Evolutionary conservation across 2,329 filamentous ascomycete species (phyloP), one percentile per base, ranked within the genome.

Genomic region (Alternaria arborescens): DNA sequence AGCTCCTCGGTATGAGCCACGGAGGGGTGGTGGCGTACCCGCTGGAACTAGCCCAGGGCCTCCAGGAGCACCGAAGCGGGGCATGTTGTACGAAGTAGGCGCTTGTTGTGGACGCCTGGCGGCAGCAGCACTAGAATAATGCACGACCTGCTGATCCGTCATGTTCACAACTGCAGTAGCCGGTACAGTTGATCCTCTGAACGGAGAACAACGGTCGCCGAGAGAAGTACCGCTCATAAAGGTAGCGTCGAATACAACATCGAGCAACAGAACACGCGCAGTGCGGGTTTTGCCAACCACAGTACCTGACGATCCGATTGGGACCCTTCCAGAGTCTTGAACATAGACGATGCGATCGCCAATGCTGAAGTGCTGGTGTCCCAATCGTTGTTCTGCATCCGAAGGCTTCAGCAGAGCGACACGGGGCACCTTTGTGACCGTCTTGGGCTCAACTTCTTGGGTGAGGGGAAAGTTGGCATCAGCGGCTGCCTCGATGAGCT

Each of bases 191-290:
- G 95, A 94, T 53, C 95, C 95, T 36, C 94, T 89, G 88, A 99
- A 99, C 38, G 92, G 89, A 26, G 93, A 93, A 75, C 94, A 97
- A 60, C 95, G 90, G 58, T 94, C 93, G 60, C 92, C 91, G 16
- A 99, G 85, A 0, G 92, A 95, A 2, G 94, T 97, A 64, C 95
- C 95, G 74, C 93, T 97, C 94, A 99, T 98, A 79, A 99, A 99
- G 0, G 93, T 91, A 12, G 88, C 87, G 77, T 99, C 96, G 80
- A 97, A 99, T 8, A 99, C 89, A 58, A 98, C 87, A 76, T 99
- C 95, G 38, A 99, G 84, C 59, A 97, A 85, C 47, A 92, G 87
- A 26, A 90, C 90, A 57, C 92, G 91, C 20, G 93, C 86, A 30
- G 94, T 97, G 57, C 92, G 90, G 62, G 93, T 97, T 75, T 97